A percentile compares a stretch with the other conserved stretches of the same genome.
These are phyloP conservation scores for Termitomyces sp. DNA, from an alignment of 1,284 basidiomycete species.

Conservation along the genomic window DNA sequence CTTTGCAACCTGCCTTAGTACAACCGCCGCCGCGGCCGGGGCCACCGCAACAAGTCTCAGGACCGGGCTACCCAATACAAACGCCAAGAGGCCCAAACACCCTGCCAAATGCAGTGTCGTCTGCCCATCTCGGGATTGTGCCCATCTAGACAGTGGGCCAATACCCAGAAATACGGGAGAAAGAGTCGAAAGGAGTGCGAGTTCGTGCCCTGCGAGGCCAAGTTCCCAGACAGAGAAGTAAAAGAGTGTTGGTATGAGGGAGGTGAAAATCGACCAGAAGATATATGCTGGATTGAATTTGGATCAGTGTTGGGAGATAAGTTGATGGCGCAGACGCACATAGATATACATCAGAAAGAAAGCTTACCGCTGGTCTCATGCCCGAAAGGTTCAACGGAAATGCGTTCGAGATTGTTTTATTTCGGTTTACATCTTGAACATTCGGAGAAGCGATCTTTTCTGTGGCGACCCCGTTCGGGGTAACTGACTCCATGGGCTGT, in stretches of 20 bases:
- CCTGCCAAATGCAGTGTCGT: conserved; percentile 45
- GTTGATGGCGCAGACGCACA: conserved; percentile 32
- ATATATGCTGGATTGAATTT: conserved; percentile 55
- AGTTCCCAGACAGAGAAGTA: conserved; percentile 93
- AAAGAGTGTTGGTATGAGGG: conserved; percentile 80
- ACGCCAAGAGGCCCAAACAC: conserved; percentile 59
- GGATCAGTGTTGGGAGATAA: background rate
- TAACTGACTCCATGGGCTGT: background rate
- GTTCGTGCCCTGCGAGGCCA: conserved; percentile 73
- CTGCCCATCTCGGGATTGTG: conserved; percentile 42
- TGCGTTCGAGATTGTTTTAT: background rate
- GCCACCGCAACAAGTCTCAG: conserved; percentile 56
- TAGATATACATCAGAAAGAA: conserved; percentile 50
- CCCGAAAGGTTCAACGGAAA: background rate
- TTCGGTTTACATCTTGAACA: background rate
- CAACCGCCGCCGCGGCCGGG: conserved; percentile 45
- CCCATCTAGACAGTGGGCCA: conserved; percentile 38
- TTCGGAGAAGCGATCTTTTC: background rate
- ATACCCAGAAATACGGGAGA: conserved; percentile 61
- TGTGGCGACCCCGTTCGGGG: background rate
- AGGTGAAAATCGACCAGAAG: conserved; percentile 87
- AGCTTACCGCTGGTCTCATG: conserved; percentile 26
- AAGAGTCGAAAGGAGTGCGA: conserved; percentile 63
- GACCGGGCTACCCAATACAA: conserved; percentile 48
- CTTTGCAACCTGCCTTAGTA: conserved; percentile 49